Base-by-base conservation (phyloP, 2,329 filamentous ascomycete species). In the Corniculantispora saksenae region DNA sequence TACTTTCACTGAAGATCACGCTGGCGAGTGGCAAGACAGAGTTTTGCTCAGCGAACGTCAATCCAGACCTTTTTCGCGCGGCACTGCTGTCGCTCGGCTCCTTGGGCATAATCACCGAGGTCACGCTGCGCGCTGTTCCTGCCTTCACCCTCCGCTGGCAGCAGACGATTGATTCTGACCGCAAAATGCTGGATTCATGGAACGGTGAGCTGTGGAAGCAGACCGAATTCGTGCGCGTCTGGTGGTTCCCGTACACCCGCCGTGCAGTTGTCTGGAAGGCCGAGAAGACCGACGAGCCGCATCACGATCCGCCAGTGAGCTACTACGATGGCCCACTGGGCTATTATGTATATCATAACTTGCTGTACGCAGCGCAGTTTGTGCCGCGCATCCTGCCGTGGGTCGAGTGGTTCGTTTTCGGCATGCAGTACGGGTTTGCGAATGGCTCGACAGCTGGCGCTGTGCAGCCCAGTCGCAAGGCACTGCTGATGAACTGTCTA, bases 371-470 rank as follows among this genome's bases (percentile, higher is more conserved):
- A 12, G 87, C 90, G 2, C 91, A 94, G 67, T 92, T 88, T 71
- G 77, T 94, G 21, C 95, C 95, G 1, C 84, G 87, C 54, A 85
- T 97, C 64, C 82, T 97, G 7, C 95, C 94, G 0, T 92, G 89
- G 86, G 86, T 98, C 40, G 95, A 99, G 78, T 95, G 93, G 91
- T 94, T 97, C 75, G 91, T 98, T 63, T 97, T 97, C 72, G 93
- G 94, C 71, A 93, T 98, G 91, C 94, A 98, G 77, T 98, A 97
- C 76, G 94, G 94, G 60, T 97, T 97, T 83, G 82, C 82, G 40
- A 86, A 92, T 67, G 88, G 88, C 58, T 84, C 83, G 3, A 83
- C 84, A 61, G 90, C 88, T 48, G 83, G 84, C n/a, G 94, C 91
- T 7, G 86, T 97, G 21, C 91, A 97, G 77, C 88, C 90, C 25